These are phyloP conservation scores for Kazachstania kunashirensis DNA, from an alignment of 805 yeast species.

Conservation along the genomic window DNA sequence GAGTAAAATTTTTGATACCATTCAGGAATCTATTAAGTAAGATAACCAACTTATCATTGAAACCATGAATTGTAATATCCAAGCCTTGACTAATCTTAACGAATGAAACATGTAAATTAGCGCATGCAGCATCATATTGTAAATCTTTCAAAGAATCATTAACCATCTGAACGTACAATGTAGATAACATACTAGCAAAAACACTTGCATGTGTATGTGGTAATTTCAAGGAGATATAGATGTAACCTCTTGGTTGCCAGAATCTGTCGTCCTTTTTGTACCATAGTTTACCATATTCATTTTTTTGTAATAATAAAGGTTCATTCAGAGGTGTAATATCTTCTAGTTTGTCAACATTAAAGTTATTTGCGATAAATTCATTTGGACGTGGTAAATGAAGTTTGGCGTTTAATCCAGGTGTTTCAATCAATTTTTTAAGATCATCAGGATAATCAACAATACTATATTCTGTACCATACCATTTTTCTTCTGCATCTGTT, in stretches of 20 bases:
- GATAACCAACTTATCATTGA: slow-evolving; percentile 65
- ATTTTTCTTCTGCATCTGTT: slow-evolving; percentile 51
- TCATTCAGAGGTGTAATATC: slow-evolving; percentile 32
- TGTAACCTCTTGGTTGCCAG: slow-evolving; percentile 76
- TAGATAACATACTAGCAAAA: slow-evolving; percentile 44
- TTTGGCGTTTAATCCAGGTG: slow-evolving; percentile 25
- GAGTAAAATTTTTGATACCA: slow-evolving; percentile 40
- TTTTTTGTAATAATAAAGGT: slow-evolving; percentile 53
- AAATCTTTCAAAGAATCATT: slow-evolving; percentile 63
- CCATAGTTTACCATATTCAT: slow-evolving; percentile 56
- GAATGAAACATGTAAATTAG: slow-evolving; percentile 57
- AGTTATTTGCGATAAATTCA: slow-evolving; percentile 72
- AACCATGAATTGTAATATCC: slow-evolving; percentile 61
- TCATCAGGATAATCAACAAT: slow-evolving; percentile 36
- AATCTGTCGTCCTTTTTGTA: slow-evolving; percentile 83
- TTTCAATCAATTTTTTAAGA: slow-evolving; percentile 30
- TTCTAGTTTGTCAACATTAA: slow-evolving; percentile 43
- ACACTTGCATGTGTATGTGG: slow-evolving; percentile 59
- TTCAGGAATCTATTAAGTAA: slow-evolving; percentile 53
- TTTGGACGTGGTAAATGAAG: slow-evolving; percentile 64
- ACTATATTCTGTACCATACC: slow-evolving; percentile 85
- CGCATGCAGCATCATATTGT: slow-evolving; percentile 76
- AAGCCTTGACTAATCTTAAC: slow-evolving; percentile 61
- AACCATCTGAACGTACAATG: slow-evolving; percentile 58
- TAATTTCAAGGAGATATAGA: slow-evolving; percentile 52